Conservation (phyloP, 768 basidiomycete species). For the Mycena rosella region DNA sequence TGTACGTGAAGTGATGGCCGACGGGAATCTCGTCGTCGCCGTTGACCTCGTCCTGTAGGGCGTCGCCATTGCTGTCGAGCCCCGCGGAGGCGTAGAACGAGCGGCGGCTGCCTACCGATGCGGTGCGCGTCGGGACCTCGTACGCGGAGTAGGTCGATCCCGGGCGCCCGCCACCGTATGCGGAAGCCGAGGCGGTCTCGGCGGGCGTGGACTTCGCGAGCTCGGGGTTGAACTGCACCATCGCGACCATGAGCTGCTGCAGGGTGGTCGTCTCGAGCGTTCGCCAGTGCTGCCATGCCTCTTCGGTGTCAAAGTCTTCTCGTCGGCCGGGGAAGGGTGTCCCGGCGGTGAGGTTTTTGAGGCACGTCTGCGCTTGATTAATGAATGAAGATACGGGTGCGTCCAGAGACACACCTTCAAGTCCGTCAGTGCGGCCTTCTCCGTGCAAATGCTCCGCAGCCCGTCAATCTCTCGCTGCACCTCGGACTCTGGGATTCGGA, state of each 20-base stretch:
- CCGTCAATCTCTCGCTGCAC: slow-evolving; percentile 82
- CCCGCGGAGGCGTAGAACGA: slow-evolving; percentile 61
- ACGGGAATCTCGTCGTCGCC: slow-evolving; percentile 79
- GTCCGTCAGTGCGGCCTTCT: slow-evolving; percentile 90
- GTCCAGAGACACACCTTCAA: slow-evolving; percentile 72
- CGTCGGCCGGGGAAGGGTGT: slow-evolving; percentile 85
- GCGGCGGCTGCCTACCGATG: slow-evolving; percentile 76
- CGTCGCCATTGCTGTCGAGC: slow-evolving; percentile 50
- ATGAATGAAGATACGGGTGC: slow-evolving; percentile 7
- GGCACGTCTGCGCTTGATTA: slow-evolving; percentile 70
- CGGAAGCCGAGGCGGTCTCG: slow-evolving; percentile 60
- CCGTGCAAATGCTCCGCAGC: slow-evolving; percentile 73
- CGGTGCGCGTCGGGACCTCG: slow-evolving; percentile 60
- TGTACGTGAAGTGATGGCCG: slow-evolving; percentile 87
- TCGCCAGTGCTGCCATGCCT: slow-evolving; percentile 88
- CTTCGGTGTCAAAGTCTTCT: slow-evolving; percentile 88
- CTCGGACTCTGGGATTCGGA: slow-evolving; percentile 78
- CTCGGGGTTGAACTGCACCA: slow-evolving; percentile 89
- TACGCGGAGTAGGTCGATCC: slow-evolving; percentile 66
- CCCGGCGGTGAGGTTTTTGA: slow-evolving; percentile 92
- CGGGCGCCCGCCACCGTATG: slow-evolving; percentile 66
- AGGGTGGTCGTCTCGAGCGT: slow-evolving; percentile 85
- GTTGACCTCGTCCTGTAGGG: slow-evolving; percentile 55
- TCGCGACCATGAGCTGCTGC: slow-evolving; percentile 88
- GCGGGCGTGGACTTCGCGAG: slow-evolving; percentile 83